phyloP scores from a whole-genome alignment of 1,284 basidiomycete genomes.

The Porogramme epimiltina region DNA sequence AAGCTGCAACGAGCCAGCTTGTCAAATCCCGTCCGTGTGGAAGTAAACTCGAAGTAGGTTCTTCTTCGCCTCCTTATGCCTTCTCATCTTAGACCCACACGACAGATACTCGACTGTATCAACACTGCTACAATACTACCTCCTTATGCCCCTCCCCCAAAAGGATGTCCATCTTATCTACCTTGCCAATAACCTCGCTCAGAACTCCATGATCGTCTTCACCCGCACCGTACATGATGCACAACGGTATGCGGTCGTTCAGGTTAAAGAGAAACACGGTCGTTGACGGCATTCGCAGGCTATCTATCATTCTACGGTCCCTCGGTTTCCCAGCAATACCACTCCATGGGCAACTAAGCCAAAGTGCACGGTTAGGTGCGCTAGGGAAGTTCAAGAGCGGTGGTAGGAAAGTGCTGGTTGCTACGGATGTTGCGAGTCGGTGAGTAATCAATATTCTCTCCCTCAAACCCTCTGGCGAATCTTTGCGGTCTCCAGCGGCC shows the following conservation, averaged over 20 bases:
- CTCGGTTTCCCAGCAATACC: slow-evolving; percentile 96
- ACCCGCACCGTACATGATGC: slow-evolving; percentile 96
- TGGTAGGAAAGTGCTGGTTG: slow-evolving; percentile 89
- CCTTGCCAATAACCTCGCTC: slow-evolving; percentile 86
- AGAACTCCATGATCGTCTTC: slow-evolving; percentile 96
- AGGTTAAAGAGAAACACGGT: not conserved
- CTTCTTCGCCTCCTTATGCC: not conserved
- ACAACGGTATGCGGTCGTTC: slow-evolving; percentile 53
- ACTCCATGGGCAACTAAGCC: slow-evolving; percentile 93
- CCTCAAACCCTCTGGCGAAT: not conserved
- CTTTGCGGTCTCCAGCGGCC: slow-evolving; percentile 55
- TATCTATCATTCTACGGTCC: slow-evolving; percentile 88
- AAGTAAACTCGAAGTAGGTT: slow-evolving; percentile 89
- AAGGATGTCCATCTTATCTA: slow-evolving; percentile 95
- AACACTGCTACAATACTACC: slow-evolving; percentile 94
- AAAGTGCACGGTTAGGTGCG: slow-evolving; percentile 93
- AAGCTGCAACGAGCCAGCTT: slow-evolving; percentile 97
- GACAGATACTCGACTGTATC: slow-evolving; percentile 94
- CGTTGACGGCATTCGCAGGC: slow-evolving; percentile 40
- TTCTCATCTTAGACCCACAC: slow-evolving; percentile 1
- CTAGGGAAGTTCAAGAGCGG: slow-evolving; percentile 97
- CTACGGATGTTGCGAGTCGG: slow-evolving; percentile 97
- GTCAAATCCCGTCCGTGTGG: slow-evolving; percentile 92
- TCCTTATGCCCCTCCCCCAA: slow-evolving; percentile 90
- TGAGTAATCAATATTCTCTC: slow-evolving; percentile 34